Percentiles rank a stretch among this genome's conserved stretches.
phyloP scores from a whole-genome alignment of 257 asterid species.

The Nicotiana otophora region DNA sequence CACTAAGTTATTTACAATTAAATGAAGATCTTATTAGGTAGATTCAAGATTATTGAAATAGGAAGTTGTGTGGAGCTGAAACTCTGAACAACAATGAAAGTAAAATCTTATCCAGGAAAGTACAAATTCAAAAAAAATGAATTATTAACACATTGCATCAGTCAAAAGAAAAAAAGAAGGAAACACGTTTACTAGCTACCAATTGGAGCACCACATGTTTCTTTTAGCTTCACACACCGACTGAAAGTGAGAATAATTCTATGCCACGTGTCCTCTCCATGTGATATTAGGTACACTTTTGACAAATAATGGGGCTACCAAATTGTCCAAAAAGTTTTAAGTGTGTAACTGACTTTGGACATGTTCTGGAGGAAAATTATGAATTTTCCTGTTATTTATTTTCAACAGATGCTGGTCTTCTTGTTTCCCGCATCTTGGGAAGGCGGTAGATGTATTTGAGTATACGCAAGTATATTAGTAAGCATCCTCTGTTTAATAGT shows the following conservation, averaged over 20 bases:
- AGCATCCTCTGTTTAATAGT: not conserved
- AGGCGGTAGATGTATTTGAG: not conserved
- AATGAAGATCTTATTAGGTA: not conserved
- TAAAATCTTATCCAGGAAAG: not conserved
- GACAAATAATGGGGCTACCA: not conserved
- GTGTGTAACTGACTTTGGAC: not conserved
- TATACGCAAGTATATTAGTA: not conserved
- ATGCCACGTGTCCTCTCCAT: not conserved
- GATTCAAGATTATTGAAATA: not conserved
- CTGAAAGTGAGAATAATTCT: not conserved
- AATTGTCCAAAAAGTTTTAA: not conserved
- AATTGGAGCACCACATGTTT: not conserved
- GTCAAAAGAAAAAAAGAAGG: not conserved
- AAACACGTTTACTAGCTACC: not conserved
- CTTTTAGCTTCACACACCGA: not conserved
- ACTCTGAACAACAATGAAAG: not conserved
- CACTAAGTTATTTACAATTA: not conserved
- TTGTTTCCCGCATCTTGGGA: not conserved
- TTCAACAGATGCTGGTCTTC: not conserved
- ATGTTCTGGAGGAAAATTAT: not conserved
- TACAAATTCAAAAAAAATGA: not conserved
- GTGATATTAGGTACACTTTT: not conserved
- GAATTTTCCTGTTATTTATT: not conserved
- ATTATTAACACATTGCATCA: not conserved
- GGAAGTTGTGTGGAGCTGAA: not conserved